Base-by-base conservation (phyloP, 1,284 basidiomycete species). In the Abortiporus biennis region DNA sequence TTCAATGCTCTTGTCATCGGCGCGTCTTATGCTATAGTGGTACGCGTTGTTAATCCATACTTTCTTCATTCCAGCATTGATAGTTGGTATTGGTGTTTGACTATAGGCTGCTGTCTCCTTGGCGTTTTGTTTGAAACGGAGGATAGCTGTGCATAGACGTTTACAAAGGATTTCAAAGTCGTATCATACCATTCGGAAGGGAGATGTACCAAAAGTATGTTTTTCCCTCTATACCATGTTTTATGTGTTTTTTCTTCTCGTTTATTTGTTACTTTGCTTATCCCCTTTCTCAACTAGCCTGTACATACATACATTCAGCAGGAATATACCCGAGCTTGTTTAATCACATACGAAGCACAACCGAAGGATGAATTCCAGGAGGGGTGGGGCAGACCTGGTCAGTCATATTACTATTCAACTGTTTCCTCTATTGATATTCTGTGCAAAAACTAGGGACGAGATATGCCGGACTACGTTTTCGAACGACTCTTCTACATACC, bases 341-440 rank as follows among this genome's bases (percentile, higher is more conserved):
- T 91, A 33, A 76, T 92, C 47, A 74, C 83, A 12, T 79, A 86
- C 59, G 79, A 88, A 54, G 82, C 83, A 11, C 73, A 84, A 48
- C 88, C 90, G 9, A 82, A 78, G 51, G 76, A 78, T 35, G 76
- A 74, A 1, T 65, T 68, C 46, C 89, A 88, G 51, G 77, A 83
- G 46, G 90, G 90, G 11, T 92, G 89, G 88, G 89, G 89, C 13
- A 65, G 70, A 50, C 87, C 82, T 45, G 83, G 85, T 80, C 49
- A 44, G 74, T 61, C 35, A 8, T 24, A 4, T 27, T 3, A n/a
- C 27, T 27, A 9, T 25, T 17, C 8, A 23, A 4, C 8, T n/a
- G 5, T 17, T 24, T 16, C 19, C 21, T 15, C 24, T 11, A 24
- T 37, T 16, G 4, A 49, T 36, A 31, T 23, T 35, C 22, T 22